Base-by-base conservation (phyloP, 352 stramenopile species). In the Phytophthora tubulina region DNA sequence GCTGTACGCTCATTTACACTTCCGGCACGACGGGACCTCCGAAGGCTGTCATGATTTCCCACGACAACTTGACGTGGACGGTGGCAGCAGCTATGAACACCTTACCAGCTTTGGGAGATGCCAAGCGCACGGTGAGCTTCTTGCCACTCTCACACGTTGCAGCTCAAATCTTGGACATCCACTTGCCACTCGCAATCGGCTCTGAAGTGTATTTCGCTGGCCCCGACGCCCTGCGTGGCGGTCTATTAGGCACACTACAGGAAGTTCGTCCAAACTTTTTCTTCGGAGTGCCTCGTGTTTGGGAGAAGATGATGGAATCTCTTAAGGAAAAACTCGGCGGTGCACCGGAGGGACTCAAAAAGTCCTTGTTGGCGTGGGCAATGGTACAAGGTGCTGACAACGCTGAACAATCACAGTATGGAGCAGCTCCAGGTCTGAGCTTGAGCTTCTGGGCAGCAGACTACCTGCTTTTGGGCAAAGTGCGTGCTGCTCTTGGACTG, bases 1-100 rank as follows among this genome's bases (percentile, higher is more conserved):
- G 89, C 72, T 87, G 80, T 51, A 94, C 89, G 44, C 75, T 98
- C 27, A 96, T 98, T 67, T 98, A 98, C 82, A 98, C 92, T 32
- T 97, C 88, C 2, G 95, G 95, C 38, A 91, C 85, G 33, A 93
- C 85, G 6, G 85, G 85, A 13, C 73, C 76, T 27, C 78, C 85
- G 14, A 93, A 93, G 71, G 85, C 75, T 64, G 85, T 91, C 41
- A 91, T 93, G 85, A 85, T 93, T 75, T 91, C 83, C 17, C 82
- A 93, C 63, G 85, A 93, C 73, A 90, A 90, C 63, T 85, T 91
- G 52, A 89, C 84, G 17, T 93, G 86, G 86, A 89, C 82, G 15
- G 78, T 85, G 32, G 84, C 81, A 53, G 76, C 74, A 46, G 64
- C 87, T 14, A 76, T 89, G 49, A 84, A 89, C 56, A 77, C 75